Evolutionary conservation across 2,329 filamentous ascomycete species (phyloP).

Genomic region (Pseudopyricularia javanii): DNA sequence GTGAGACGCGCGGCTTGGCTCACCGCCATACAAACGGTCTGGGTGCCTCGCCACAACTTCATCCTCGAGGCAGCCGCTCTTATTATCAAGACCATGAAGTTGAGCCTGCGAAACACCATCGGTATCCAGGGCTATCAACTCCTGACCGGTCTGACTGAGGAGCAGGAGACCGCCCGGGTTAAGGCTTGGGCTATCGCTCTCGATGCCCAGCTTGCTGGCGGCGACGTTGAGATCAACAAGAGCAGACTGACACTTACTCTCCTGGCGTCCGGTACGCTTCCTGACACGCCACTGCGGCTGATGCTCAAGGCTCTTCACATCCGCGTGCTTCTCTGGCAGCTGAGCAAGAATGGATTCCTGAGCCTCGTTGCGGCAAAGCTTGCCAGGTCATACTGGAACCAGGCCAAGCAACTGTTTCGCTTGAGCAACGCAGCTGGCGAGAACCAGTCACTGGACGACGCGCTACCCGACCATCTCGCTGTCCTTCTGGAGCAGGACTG

Average conservation of each 20-base stretch:
- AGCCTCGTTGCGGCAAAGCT: conserved; percentile 62
- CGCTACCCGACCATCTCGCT: conserved; percentile 65
- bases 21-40: conserved; percentile 83
- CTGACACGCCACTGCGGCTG: conserved; percentile 66
- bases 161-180: conserved; percentile 74
- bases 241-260: conserved; percentile 76
- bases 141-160: conserved; percentile 67
- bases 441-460: conserved; percentile 38
- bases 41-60: conserved; percentile 80
- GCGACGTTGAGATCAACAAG: conserved; percentile 80
- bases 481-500: conserved; percentile 67
- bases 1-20: conserved; percentile 85
- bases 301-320: conserved; percentile 92
- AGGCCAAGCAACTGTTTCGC: conserved; percentile 55
- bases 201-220: conserved; percentile 83
- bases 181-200: conserved; percentile 91
- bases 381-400: conserved; percentile 68
- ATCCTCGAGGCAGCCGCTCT: conserved; percentile 75
- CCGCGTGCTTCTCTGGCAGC: conserved; percentile 75
- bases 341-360: conserved; percentile 52
- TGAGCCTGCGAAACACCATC: conserved; percentile 66
- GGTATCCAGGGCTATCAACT: conserved; percentile 67
- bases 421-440: conserved; percentile 19
- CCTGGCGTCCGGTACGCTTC: conserved; percentile 76
- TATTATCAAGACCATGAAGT: conserved; percentile 67